Evolutionary conservation across 2,329 filamentous ascomycete genomes (phyloP).

Genomic region (Dothiorella sarmentorum): DNA sequence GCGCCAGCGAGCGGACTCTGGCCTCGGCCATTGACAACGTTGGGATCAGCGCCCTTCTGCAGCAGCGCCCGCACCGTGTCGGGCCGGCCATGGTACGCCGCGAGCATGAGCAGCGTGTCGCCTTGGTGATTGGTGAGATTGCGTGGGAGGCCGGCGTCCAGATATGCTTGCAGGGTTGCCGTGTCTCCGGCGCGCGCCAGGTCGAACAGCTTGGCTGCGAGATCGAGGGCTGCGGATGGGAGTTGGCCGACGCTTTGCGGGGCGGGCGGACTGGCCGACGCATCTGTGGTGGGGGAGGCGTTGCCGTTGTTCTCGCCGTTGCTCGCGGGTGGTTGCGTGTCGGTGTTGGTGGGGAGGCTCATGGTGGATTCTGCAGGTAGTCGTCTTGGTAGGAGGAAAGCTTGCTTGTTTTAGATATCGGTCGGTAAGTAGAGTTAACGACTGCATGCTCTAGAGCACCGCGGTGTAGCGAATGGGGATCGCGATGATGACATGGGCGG

Average conservation of each 20-base stretch:
- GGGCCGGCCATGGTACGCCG: constrained; percentile 65
- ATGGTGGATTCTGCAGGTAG: constrained; percentile 1
- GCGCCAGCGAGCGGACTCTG: constrained; percentile 69
- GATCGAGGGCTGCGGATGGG: constrained; percentile 62
- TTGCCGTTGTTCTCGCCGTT: not conserved
- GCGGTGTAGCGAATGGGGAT: not conserved
- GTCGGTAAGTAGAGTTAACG: not conserved
- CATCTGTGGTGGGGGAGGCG: not conserved
- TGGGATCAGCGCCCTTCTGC: constrained; percentile 62
- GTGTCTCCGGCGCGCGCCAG: constrained; percentile 60
- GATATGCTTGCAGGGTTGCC: constrained; percentile 58
- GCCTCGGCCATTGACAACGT: constrained; percentile 63
- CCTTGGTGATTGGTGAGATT: constrained; percentile 72
- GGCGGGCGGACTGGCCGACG: not conserved
- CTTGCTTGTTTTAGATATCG: too few relatives aligned
- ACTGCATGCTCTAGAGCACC: not conserved
- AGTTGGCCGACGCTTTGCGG: constrained; percentile 34
- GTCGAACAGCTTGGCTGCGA: constrained; percentile 65
- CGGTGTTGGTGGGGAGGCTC: constrained; percentile 14
- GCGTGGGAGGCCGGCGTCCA: constrained; percentile 62
- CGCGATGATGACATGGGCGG: constrained; percentile 12
- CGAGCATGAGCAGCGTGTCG: constrained; percentile 72
- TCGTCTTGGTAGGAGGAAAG: too few relatives aligned
- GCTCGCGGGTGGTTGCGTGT: not conserved
- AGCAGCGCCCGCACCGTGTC: constrained; percentile 60